Evolutionary conservation across 73 alveolate species (phyloP).

Genomic region (Stentor roeselii): DNA sequence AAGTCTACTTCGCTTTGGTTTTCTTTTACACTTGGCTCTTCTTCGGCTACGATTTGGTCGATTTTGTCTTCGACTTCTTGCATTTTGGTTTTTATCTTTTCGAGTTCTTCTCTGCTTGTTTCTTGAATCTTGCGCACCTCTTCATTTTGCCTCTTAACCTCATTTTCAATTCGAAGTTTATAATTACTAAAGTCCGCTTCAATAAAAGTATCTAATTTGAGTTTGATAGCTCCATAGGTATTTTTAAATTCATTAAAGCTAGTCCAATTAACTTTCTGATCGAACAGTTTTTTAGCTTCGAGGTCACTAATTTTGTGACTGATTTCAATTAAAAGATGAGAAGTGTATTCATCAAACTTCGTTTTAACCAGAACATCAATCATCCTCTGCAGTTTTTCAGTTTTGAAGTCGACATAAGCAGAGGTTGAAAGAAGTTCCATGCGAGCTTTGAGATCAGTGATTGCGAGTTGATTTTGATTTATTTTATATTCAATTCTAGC

Average conservation of each 20-base stretch:
- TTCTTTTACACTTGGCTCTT: neutral
- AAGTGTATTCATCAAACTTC: neutral
- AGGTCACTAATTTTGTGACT: neutral
- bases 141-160: neutral
- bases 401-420: neutral
- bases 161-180: neutral
- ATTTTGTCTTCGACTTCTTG: neutral
- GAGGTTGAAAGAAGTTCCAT: neutral
- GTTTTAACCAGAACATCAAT: neutral
- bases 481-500: neutral
- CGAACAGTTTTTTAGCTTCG: neutral
- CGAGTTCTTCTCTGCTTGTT: neutral
- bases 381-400: neutral
- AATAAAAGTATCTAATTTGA: neutral
- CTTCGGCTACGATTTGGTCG: neutral
- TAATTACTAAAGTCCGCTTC: neutral
- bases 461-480: neutral
- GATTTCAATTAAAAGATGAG: neutral
- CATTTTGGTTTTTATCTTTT: too few relatives aligned
- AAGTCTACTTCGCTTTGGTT: neutral
- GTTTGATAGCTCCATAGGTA: neutral
- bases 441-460: neutral
- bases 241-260: neutral
- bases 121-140: neutral
- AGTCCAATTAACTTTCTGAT: neutral